phyloP scores from a whole-genome alignment of 495 filamentous ascomycete genomes.

The Glonium stellatum region DNA sequence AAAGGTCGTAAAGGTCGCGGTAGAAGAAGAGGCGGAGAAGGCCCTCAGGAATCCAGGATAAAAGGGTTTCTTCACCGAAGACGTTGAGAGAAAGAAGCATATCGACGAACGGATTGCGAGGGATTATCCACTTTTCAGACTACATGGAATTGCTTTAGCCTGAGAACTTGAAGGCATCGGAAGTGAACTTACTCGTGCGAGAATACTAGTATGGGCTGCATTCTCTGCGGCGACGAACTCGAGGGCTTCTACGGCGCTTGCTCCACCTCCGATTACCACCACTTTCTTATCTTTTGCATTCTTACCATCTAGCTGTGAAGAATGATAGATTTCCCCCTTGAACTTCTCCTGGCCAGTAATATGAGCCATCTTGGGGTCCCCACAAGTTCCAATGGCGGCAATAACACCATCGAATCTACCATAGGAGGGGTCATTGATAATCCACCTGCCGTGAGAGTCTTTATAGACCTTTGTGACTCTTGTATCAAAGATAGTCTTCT shows the following conservation, averaged over 20 bases:
- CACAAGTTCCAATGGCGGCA: conserved; percentile 70
- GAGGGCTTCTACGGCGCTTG: conserved; percentile 74
- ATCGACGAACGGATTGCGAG: conserved; percentile 68
- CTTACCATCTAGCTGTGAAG: conserved; percentile 25
- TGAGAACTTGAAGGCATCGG: neutral
- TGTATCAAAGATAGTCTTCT: conserved; percentile 64
- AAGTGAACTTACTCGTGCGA: conserved; percentile 47
- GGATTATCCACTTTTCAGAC: conserved; percentile 85
- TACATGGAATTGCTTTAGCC: neutral
- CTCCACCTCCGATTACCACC: conserved; percentile 50
- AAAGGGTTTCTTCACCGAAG: conserved; percentile 64
- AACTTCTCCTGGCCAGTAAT: conserved; percentile 28
- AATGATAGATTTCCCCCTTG: conserved; percentile 32
- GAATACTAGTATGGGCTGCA: conserved; percentile 61
- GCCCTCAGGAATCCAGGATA: conserved; percentile 72
- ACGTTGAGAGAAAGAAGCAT: conserved; percentile 68
- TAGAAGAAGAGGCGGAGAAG: conserved; percentile 76
- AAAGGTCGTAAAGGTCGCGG: conserved; percentile 71
- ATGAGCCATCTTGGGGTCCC: conserved; percentile 63
- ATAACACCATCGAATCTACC: conserved; percentile 74
- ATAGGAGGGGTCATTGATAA: conserved; percentile 63
- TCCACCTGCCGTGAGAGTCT: conserved; percentile 64
- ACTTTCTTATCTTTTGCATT: conserved; percentile 30
- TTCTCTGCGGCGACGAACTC: conserved; percentile 67
- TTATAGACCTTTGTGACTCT: conserved; percentile 60